Evolutionary conservation across 2,329 filamentous ascomycete genomes (phyloP).

Genomic region (Zymoseptoria tritici): DNA sequence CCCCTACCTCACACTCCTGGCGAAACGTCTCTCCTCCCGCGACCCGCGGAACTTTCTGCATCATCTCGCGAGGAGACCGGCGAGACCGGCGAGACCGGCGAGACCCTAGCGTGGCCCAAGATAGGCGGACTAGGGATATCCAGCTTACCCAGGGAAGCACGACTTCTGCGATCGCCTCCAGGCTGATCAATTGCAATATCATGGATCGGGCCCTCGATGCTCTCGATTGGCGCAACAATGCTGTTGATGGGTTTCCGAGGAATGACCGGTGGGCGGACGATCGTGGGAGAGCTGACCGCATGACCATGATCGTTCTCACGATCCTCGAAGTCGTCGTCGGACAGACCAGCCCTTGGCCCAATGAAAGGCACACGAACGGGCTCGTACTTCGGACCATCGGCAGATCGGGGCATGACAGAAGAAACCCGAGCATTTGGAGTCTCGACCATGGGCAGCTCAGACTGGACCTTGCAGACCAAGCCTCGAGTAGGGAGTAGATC

Average conservation of each 20-base stretch:
- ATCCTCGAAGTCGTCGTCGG: background rate
- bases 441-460: background rate
- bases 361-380: background rate
- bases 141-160: background rate
- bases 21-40: background rate
- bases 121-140: background rate
- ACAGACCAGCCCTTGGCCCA: background rate
- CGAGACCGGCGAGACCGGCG: background rate
- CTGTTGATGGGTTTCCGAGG: background rate
- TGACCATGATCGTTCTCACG: background rate
- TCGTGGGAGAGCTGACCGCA: background rate
- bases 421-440: background rate
- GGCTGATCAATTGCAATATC: background rate
- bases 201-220: background rate
- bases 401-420: background rate
- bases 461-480: background rate
- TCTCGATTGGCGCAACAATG: background rate
- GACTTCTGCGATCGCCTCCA: background rate
- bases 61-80: background rate
- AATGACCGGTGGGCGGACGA: background rate
- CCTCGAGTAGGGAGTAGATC: background rate
- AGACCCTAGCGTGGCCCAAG: background rate
- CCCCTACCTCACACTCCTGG: background rate
- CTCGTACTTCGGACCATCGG: background rate
- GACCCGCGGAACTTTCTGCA: background rate